Base-by-base conservation (phyloP, 164 flowering plant genomes). In the Magnolia changhungtana region DNA sequence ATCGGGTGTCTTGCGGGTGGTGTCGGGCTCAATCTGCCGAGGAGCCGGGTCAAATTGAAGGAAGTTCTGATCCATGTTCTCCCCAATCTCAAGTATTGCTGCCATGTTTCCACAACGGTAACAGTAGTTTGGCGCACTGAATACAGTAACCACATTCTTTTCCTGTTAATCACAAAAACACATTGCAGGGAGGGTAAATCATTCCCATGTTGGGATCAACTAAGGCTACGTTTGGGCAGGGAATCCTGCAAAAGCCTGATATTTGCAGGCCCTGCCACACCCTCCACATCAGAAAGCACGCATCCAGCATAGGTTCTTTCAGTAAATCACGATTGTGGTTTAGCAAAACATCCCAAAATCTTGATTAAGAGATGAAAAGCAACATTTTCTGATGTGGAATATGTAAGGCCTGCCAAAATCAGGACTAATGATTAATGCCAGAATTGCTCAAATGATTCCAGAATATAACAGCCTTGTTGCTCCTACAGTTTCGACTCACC, bases 31-130 rank as follows among this genome's bases (percentile, higher is more conserved):
- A 50, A 78, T 72, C 75, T 84, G 86, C 59, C 88, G 76, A 50
- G 88, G 88, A 50, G 88, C 87, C 0, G 88, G 88, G 73, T 86
- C 88, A 75, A 86, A 86, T 63, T 86, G 86, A 74, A 86, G 82
- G 52, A 86, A 86, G 69, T 81, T 84, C 79, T 86, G 87, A 51
- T 84, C 87, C 87, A 84, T 86, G 63, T 78, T 79, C 61, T 86
- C 88, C 58, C 86, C 88, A 18, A 86, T 81, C 82, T 86, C 88
- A 1, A 86, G 86, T 72, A 86, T 86, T 27, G 88, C 86, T 1
- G 88, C 88, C 88, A 86, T 86, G 75, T 86, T 86, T 37, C 87
- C 88, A 71, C 87, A 86, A 7, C 88, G 84, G 73, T 86, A 86
- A 81, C 88, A 86, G 78, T 86, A 86, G 61, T 86, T 85, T 70